Base-by-base conservation (phyloP, 2,329 filamentous ascomycete genomes). In the Talaromyces islandicus region DNA sequence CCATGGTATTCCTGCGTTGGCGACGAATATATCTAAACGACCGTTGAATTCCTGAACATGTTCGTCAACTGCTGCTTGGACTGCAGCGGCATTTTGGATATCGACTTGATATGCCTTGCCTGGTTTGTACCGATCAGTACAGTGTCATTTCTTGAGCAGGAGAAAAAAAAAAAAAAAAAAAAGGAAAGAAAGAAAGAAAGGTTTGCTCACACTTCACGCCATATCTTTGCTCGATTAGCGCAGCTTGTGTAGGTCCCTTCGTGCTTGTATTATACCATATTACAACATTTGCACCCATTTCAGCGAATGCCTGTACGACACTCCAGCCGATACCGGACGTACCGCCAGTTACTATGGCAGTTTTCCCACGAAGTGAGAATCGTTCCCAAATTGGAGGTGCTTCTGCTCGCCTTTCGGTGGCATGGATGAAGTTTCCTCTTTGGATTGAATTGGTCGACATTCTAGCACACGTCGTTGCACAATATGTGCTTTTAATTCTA, bases 1-100 rank as follows among this genome's bases (percentile, higher is more conserved):
- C 86, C 87, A 90, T 0, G 84, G 80, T 54, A 90, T 86, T 27
- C 88, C 88, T 9, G 85, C 86, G 70, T 92, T 91, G 63, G 88
- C 88, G 38, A 91, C 82, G 66, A 91, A 90, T 64, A 90, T 79
- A 68, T 91, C 88, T 4, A 91, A 81, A 12, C 86, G 81, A 67
- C 86, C 84, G 4, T 46, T 46, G 75, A 91, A 88, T 32, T 55
- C 53, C 7, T n/a, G 25, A 2, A 55, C 29, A 10, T 21, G 17
- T 55, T 17, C 7, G 29, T 55, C 29, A 21, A 38, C 19, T 21
- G 30, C 53, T 38, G 7, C 29, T 24, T 55, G 14, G 4, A 55
- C 53, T 24, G 27, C 27, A 11, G 17, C 53, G n/a, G 30, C 30
- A 9, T 38, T 24, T 5, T 27, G 27, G 29, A 24, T 21, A 10